These are phyloP conservation scores for Allodekkera sacchari DNA, from an alignment of 805 yeast genomes.

Conservation along the genomic window DNA sequence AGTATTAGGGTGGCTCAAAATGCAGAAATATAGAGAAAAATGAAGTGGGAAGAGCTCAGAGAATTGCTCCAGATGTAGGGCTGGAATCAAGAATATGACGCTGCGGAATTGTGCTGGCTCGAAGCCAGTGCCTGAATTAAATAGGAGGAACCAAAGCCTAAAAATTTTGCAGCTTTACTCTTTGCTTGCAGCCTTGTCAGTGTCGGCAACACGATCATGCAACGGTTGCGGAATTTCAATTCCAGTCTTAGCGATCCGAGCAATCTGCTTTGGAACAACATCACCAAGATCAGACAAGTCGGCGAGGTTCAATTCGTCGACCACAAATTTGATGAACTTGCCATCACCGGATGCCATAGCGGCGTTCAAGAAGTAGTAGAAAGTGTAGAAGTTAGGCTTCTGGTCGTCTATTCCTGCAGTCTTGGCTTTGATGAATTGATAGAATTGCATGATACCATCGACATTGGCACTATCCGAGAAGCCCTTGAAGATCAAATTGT, in stretches of 20 bases:
- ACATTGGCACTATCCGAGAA: conserved; percentile 30
- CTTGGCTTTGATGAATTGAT: conserved; percentile 24
- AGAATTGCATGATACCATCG: conserved; percentile 33
- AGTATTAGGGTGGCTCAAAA: too few relatives aligned
- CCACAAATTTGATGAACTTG: conserved; percentile 25
- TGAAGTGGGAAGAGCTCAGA: too few relatives aligned
- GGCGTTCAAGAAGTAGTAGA: conserved; percentile 35
- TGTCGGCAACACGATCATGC: too few relatives aligned
- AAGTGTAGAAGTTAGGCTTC: conserved; percentile 44
- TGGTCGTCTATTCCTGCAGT: conserved; percentile 9
- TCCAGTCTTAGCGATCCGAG: conserved; percentile 11
- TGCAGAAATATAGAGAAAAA: too few relatives aligned
- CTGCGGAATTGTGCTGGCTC: too few relatives aligned
- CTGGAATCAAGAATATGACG: too few relatives aligned
- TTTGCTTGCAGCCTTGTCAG: too few relatives aligned
- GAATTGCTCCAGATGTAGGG: too few relatives aligned
- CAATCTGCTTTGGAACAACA: conserved; percentile 30
- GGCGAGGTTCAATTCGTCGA: conserved; percentile 30
- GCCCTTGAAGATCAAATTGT: conserved; percentile 41
- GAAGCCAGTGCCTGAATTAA: too few relatives aligned
- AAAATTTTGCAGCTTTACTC: too few relatives aligned
- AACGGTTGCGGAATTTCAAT: too few relatives aligned
- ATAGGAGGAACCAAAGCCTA: too few relatives aligned
- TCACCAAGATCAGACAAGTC: conserved; percentile 28
- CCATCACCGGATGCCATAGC: conserved; percentile 26